Evolutionary conservation across 257 asterid genomes (phyloP).

Genomic region (Fraxinus anomala): DNA sequence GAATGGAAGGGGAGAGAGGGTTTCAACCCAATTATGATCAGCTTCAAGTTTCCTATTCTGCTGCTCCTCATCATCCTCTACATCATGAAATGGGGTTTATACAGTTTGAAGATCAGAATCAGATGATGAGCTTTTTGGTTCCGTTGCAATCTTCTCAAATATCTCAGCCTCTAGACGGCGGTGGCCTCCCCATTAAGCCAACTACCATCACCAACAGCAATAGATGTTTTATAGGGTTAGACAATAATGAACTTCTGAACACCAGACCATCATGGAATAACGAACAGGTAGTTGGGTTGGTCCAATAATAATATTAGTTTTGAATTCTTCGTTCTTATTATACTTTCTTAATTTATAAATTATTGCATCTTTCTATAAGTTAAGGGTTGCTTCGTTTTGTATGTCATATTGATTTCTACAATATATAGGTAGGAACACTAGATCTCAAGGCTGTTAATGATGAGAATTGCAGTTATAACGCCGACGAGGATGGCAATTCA

Average conservation of each 20-base stretch:
- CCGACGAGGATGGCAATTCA: conserved; percentile 59
- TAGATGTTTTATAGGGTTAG: conserved; percentile 61
- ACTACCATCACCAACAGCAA: conserved; percentile 21
- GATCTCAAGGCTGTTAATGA: conserved; percentile 61
- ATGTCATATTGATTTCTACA: not conserved
- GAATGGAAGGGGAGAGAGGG: conserved; percentile 71
- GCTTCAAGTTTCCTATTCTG: conserved; percentile 42
- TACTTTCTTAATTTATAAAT: conserved; percentile 5
- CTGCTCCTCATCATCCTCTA: conserved; percentile 26
- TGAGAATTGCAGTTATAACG: conserved; percentile 56
- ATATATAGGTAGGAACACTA: conserved; percentile 52
- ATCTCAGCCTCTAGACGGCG: conserved; percentile 26
- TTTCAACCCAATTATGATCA: conserved; percentile 48
- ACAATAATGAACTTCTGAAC: conserved; percentile 41
- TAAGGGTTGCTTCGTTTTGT: not conserved
- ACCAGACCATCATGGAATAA: conserved; percentile 64
- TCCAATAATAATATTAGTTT: conserved; percentile 19
- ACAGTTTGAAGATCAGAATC: conserved; percentile 67
- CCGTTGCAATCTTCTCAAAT: conserved; percentile 38
- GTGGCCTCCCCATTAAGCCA: conserved; percentile 24
- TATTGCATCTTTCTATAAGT: not conserved
- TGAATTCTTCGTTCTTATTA: conserved; percentile 27
- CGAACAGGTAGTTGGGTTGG: conserved; percentile 51
- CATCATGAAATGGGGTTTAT: conserved; percentile 70
- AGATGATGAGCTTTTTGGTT: conserved; percentile 54